Base-by-base conservation (phyloP, 1,139 yeast species). In the Zygosaccharomyces sapae region DNA sequence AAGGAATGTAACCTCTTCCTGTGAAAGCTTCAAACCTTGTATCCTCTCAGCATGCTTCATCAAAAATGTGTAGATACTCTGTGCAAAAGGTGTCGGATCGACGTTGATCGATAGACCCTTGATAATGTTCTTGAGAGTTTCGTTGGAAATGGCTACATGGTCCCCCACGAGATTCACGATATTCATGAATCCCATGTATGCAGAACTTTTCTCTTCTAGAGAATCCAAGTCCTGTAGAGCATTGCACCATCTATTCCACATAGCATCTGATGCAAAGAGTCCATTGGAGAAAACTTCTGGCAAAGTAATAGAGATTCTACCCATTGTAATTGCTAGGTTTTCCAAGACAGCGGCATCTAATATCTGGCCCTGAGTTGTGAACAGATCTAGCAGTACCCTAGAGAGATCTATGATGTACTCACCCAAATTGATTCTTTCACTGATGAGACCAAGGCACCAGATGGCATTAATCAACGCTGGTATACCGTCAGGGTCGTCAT, bases 381-480 rank as follows among this genome's bases (percentile, higher is more conserved):
- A 69, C 19, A 88, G 73, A 9, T 86, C 86, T 18, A 87, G 76
- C 46, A 90, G 68, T 20, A 84, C 69, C 37, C 76, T 75, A 45
- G 86, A 73, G 51, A 87, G 68, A 35, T 81, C 83, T 40, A 72
- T 71, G 43, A 85, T 66, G 62, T 78, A 86, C n/a, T 83, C 83
- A 43, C 74, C 73, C 51, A 87, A 62, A 39, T 77, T 78, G 2
- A 83, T 63, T 54, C 87, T 77, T 59, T 89, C 72, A 1, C 86
- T 73, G 35, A 92, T 79, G 66, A 92, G 96, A 31, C 98, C 98
- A 16, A 86, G 70, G 1, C 96, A 79, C 98, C 98, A 92, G 43
- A 88, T 81, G 1, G 97, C 95, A 67, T 92, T 92, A 64, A 89
- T 87, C 39, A 66, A 83, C 77, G 43, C 86, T 84, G 16, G 92